Evolutionary conservation across 441 rosid species (phyloP), one percentile per base, ranked within the genome.

Genomic region (Kokia cookei): DNA sequence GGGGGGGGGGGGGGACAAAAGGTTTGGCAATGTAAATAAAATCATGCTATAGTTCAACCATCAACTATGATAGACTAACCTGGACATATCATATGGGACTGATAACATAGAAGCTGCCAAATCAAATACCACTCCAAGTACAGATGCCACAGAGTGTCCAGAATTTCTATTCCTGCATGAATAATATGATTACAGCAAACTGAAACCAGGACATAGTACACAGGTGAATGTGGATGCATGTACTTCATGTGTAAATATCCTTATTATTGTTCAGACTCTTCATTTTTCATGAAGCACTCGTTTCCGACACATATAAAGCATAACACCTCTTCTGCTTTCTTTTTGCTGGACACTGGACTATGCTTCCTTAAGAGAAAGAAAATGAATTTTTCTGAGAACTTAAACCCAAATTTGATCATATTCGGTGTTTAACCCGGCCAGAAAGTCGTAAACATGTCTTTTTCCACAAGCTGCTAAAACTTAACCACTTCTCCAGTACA

Each of bases 21-120:
- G 17, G 50, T 32, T 65, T 45, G 61, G 65, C 66, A 75, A 72
- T 82, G 77, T 80, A 85, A 81, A 80, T 76, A 81, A 73, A 81
- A 59, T 58, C 42, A 68, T 73, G 74, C 70, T 69, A 75, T 45
- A 43, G 69, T 76, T 58, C 35, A 58, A 58, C n/a, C 62, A 59
- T 14, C 22, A 60, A 47, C 60, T 7, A 69, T 74, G 69, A 71
- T 62, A 51, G 17, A 76, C 86, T 68, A 42, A 96, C 99, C 97
- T 80, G 85, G 98, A 98, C 93, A 96, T 91, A 82, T 96, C 99
- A 81, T 96, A 96, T 70, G 99, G 97, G 73, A 92, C 96, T 74
- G 99, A 96, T 77, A 96, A 81, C 75, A 92, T 98, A 57, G 97
- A 90, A 83, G 99, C 99, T 35, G 87, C 96, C 84, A 96, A 85